Conservation (phyloP, 2,329 filamentous ascomycete genomes). For the Didymella pomorum region DNA sequence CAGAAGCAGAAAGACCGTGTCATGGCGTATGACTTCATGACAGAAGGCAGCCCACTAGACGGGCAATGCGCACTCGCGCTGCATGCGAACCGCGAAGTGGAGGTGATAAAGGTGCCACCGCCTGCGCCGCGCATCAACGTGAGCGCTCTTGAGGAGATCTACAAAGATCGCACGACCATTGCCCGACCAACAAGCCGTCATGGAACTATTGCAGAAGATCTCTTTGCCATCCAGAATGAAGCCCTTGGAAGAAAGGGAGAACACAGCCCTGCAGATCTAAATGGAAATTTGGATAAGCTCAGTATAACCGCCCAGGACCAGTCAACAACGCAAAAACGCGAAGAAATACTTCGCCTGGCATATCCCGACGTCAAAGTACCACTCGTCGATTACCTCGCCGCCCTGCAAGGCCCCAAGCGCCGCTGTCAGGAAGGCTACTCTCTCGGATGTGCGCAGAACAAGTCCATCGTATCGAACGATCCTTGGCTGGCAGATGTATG, state of each 20-base stretch:
- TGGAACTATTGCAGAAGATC: conserved; percentile 47
- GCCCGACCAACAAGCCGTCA: conserved; percentile 40
- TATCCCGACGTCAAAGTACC: conserved; percentile 47
- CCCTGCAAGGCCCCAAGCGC: conserved; percentile 54
- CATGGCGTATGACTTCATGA: conserved; percentile 69
- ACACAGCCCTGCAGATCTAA: conserved; percentile 36
- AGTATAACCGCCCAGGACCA: conserved; percentile 36
- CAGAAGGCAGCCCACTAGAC: conserved; percentile 53
- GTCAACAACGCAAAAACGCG: conserved; percentile 48
- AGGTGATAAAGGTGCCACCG: conserved; percentile 58
- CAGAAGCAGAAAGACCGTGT: conserved; percentile 59
- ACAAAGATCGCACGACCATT: conserved; percentile 43
- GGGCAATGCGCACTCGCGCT: conserved; percentile 63
- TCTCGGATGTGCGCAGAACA: conserved; percentile 70
- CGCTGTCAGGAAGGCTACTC: conserved; percentile 65
- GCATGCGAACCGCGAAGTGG: conserved; percentile 60
- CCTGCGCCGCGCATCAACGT: conserved; percentile 54
- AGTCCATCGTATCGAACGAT: conserved; percentile 72
- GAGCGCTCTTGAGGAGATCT: conserved; percentile 56
- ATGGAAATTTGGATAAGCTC: conserved; percentile 41
- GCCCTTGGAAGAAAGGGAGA: conserved; percentile 40
- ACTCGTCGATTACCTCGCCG: conserved; percentile 46
- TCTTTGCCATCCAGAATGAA: conserved; percentile 44
- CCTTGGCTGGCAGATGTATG: conserved; percentile 80
- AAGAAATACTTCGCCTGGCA: conserved; percentile 47